A percentile compares a stretch with the other conserved stretches of the same genome.
These are phyloP conservation scores for Prosopis cineraria DNA, from an alignment of 306 rosid species.

Conservation along the genomic window DNA sequence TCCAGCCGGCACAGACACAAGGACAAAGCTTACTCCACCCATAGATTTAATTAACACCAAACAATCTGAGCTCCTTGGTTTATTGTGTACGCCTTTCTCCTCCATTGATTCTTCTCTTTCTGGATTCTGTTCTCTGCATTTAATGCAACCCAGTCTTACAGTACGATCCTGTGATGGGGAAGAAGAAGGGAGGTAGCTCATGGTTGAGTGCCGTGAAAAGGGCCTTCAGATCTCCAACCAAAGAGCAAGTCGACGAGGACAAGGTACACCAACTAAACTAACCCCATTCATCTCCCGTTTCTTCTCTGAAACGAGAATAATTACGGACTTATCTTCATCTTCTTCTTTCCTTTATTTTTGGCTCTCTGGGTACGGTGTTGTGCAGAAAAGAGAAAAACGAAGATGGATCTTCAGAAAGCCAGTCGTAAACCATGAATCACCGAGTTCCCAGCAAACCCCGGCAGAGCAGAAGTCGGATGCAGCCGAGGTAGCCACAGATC, in stretches of 20 bases:
- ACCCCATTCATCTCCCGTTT: background rate
- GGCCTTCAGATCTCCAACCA: conserved; percentile 73
- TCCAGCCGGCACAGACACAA: background rate
- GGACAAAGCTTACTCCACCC: background rate
- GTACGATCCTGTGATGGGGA: conserved; percentile 46
- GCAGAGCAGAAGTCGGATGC: background rate
- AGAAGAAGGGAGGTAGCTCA: conserved; percentile 58
- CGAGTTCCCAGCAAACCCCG: conserved; percentile 8
- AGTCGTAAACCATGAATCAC: conserved; percentile 39
- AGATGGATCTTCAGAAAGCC: conserved; percentile 66
- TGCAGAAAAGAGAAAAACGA: conserved; percentile 58
- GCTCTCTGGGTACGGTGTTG: background rate
- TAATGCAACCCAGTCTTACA: conserved; percentile 47
- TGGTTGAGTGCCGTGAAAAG: conserved; percentile 77
- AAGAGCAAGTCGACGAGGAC: conserved; percentile 50
- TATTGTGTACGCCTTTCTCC: background rate
- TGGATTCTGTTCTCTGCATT: conserved; percentile 25
- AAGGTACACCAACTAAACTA: conserved; percentile 39
- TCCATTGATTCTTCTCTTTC: background rate
- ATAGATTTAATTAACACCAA: background rate
- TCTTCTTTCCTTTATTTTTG: background rate
- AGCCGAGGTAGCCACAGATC: conserved; percentile 35
- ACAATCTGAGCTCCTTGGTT: background rate
- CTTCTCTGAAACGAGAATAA: background rate
- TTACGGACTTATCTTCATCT: conserved; percentile 1